A percentile compares a stretch with the other conserved stretches of the same genome.
These are phyloP conservation scores for Eragrostis nindensis DNA, from an alignment of 176 grass and related monocot species.

Conservation along the genomic window DNA sequence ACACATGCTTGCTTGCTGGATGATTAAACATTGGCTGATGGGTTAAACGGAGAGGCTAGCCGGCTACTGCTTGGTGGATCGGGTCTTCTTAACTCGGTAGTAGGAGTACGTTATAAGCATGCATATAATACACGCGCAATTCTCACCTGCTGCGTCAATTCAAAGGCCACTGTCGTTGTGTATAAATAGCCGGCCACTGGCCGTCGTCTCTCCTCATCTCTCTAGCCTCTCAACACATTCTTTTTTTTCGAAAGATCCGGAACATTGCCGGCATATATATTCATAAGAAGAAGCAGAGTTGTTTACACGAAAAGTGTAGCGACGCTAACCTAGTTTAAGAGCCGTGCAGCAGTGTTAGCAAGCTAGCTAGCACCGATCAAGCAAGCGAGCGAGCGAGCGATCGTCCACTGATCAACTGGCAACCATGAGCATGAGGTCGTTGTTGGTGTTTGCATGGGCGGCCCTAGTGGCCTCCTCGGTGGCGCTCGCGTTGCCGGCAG, in stretches of 20 bases:
- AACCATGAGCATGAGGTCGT: slow-evolving; percentile 1
- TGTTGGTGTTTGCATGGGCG: slow-evolving; percentile 6
- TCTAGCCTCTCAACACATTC: background rate
- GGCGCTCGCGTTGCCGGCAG: slow-evolving; percentile 28
- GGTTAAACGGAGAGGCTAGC: background rate
- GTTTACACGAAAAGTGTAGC: too few species aligned
- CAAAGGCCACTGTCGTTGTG: background rate
- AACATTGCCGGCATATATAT: too few species aligned
- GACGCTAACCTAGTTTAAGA: too few species aligned
- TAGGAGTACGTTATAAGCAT: background rate
- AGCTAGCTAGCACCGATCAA: background rate
- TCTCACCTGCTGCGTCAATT: background rate
- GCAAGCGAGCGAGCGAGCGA: background rate
- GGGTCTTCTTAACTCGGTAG: slow-evolving; percentile 41
- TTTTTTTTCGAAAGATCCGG: too few species aligned
- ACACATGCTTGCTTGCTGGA: slow-evolving; percentile 18
- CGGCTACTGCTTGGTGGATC: slow-evolving; percentile 27
- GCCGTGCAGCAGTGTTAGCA: background rate
- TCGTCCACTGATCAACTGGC: background rate
- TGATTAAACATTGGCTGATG: background rate
- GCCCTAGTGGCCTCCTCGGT: background rate
- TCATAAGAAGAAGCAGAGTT: too few species aligned
- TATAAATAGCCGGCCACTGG: slow-evolving; percentile 8
- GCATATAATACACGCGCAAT: background rate
- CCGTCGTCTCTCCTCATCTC: background rate